Percentiles rank a stretch among this genome's conserved stretches.
Evolutionary conservation across 2,329 filamentous ascomycete species (phyloP).

Genomic region (Pseudogymnoascus sp.): DNA sequence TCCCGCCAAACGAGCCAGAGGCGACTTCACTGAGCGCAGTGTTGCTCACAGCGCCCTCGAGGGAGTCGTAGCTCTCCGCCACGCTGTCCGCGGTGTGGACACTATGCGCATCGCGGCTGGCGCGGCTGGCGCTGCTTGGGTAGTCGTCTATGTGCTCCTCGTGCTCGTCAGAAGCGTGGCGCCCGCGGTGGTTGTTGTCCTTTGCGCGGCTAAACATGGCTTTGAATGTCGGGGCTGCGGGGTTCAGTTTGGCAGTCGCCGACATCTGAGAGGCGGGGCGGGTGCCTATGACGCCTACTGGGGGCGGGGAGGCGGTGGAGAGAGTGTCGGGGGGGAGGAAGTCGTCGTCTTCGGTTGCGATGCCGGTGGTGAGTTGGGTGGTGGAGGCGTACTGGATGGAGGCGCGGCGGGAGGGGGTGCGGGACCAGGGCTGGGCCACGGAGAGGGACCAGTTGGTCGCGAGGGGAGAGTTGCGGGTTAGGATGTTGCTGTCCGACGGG

Average conservation of each 20-base stretch:
- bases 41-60: conserved; percentile 48
- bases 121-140: conserved; percentile 16
- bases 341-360: conserved; percentile 58
- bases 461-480: conserved; percentile 46
- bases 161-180: neutral
- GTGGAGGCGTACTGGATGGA: conserved; percentile 73
- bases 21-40: conserved; percentile 23
- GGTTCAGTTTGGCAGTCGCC: conserved; percentile 63
- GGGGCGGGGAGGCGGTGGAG: conserved; percentile 46
- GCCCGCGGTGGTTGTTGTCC: conserved; percentile 1
- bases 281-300: conserved; percentile 72
- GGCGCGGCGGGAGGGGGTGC: conserved; percentile 71
- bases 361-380: conserved; percentile 51
- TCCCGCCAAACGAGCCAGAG: neutral
- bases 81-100: conserved; percentile 52
- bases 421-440: conserved; percentile 56
- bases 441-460: conserved; percentile 44
- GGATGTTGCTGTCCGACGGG: conserved; percentile 36
- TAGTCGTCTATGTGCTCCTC: conserved; percentile 17
- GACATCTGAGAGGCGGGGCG: conserved; percentile 52
- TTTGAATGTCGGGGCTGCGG: conserved; percentile 82
- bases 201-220: conserved; percentile 54
- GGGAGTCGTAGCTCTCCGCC: conserved; percentile 53
- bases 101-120: conserved; percentile 44
- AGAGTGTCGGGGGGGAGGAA: conserved; percentile 52